Conservation (phyloP, 176 grass and related monocot genomes). For the Rhynchospora tenuis region DNA sequence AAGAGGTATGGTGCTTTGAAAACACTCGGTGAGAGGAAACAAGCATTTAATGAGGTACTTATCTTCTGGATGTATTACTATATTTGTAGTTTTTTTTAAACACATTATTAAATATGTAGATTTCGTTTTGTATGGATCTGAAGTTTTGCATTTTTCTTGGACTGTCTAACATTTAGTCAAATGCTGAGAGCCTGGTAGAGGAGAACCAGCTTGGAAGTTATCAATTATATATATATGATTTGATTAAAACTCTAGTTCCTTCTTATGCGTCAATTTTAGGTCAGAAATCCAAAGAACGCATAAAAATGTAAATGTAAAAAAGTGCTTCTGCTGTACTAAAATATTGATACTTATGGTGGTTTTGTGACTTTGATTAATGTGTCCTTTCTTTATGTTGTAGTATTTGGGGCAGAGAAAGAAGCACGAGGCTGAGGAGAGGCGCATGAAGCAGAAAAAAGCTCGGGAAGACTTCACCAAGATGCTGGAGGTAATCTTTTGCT, state of each 20-base stretch:
- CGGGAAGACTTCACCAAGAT: conserved; percentile 84
- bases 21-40: conserved; percentile 98
- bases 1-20: conserved; percentile 83
- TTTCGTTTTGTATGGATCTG: neutral
- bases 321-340: neutral
- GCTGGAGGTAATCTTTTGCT: conserved; percentile 64
- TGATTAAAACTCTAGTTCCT: neutral
- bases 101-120: neutral
- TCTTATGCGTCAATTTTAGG: neutral
- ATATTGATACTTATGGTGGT: neutral
- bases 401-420: conserved; percentile 96
- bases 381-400: conserved; percentile 33
- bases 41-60: conserved; percentile 95
- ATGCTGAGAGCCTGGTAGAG: neutral
- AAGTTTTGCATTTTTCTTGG: neutral
- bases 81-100: neutral
- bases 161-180: neutral
- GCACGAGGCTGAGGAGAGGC: conserved; percentile 70
- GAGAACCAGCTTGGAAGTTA: neutral
- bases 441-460: conserved; percentile 86
- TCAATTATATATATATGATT: neutral
- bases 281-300: neutral
- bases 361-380: neutral
- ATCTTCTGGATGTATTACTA: neutral
- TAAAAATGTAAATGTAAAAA: neutral